phyloP scores from a whole-genome alignment of 1,139 yeast genomes.

The Protomyces pachydermus region DNA sequence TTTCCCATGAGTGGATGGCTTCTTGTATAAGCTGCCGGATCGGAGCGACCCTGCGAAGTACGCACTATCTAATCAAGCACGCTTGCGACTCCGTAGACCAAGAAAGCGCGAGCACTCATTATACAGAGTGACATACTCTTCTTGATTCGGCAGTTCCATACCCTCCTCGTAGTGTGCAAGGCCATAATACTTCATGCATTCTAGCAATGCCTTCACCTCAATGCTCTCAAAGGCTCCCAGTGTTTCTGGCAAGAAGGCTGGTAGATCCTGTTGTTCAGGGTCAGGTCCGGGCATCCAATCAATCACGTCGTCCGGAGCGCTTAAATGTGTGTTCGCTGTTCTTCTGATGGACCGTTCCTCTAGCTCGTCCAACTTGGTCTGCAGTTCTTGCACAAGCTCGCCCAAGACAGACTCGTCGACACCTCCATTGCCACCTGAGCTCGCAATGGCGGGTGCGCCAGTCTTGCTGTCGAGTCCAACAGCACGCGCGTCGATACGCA shows the following conservation, averaged over 20 bases:
- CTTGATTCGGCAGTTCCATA: constrained; percentile 14
- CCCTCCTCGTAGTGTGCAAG: constrained; percentile 23
- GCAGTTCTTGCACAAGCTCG: constrained; percentile 19
- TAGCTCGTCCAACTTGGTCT: constrained; percentile 18
- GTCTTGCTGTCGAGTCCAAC: constrained; percentile 16
- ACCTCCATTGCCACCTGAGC: background rate
- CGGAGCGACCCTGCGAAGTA: background rate
- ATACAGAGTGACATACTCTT: constrained; percentile 1
- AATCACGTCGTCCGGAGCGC: background rate
- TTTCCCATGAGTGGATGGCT: too few relatives aligned
- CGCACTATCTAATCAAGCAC: background rate
- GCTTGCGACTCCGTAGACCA: constrained; percentile 16
- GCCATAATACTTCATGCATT: constrained; percentile 18
- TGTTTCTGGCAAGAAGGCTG: constrained; percentile 5
- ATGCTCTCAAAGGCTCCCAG: constrained; percentile 9
- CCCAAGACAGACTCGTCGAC: constrained; percentile 10
- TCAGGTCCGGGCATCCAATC: constrained; percentile 26
- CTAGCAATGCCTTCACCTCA: background rate
- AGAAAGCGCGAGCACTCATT: constrained; percentile 22
- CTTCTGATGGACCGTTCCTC: constrained; percentile 22
- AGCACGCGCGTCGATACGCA: constrained; percentile 21
- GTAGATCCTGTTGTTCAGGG: constrained; percentile 11
- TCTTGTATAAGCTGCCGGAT: too few relatives aligned
- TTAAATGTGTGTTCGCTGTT: constrained; percentile 6
- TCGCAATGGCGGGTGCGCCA: background rate